These are phyloP conservation scores for Penicillium argentinense DNA, from an alignment of 495 filamentous ascomycete genomes.

Conservation along the genomic window DNA sequence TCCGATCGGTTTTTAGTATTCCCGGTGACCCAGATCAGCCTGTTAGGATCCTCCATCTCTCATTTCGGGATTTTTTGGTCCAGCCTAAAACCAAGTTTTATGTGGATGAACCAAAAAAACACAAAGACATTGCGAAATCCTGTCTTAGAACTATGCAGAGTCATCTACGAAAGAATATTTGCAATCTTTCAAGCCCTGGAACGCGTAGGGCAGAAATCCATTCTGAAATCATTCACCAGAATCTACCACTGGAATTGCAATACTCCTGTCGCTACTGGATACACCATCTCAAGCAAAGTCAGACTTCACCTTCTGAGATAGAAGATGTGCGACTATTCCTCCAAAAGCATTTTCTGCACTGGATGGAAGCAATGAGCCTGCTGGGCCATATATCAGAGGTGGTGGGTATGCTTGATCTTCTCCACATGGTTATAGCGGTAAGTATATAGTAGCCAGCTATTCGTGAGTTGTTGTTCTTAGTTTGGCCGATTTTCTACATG, in stretches of 20 bases:
- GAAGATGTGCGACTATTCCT: neutral
- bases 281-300: neutral
- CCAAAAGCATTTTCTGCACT: neutral
- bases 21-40: slow-evolving; percentile 22
- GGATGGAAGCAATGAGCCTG: slow-evolving; percentile 25
- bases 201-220: slow-evolving; percentile 19
- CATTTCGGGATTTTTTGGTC: slow-evolving; percentile 14
- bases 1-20: slow-evolving; percentile 29
- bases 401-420: slow-evolving; percentile 14
- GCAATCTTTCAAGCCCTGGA: slow-evolving; percentile 12
- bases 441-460: neutral
- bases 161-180: slow-evolving; percentile 36
- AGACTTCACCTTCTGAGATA: neutral
- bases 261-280: slow-evolving; percentile 47
- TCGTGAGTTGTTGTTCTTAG: slow-evolving; percentile 1
- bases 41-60: slow-evolving; percentile 9
- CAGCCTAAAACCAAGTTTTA: slow-evolving; percentile 12
- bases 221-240: slow-evolving; percentile 10
- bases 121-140: slow-evolving; percentile 4
- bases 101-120: slow-evolving; percentile 15
- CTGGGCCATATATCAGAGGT: slow-evolving; percentile 26
- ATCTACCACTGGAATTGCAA: slow-evolving; percentile 29
- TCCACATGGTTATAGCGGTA: neutral
- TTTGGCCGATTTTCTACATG: slow-evolving; percentile 10
- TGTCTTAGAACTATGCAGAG: slow-evolving; percentile 34